Base-by-base conservation (phyloP, 192 early-diverging fungal genomes). In the Linderina pennispora region DNA sequence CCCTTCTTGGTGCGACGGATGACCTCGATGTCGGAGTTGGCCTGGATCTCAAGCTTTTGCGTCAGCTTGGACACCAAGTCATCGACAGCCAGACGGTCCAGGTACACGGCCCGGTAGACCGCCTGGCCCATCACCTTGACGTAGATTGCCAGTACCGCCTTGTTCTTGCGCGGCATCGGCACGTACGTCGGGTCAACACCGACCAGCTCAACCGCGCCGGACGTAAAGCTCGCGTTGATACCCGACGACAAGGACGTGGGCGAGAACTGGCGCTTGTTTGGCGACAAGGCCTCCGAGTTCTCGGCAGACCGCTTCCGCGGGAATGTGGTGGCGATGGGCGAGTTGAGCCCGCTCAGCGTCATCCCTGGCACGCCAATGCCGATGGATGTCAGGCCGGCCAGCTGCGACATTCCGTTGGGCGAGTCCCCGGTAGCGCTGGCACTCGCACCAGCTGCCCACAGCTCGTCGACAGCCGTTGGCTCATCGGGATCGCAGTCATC, bases 171-270 rank as follows among this genome's bases (percentile, higher is more conserved):
- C 8, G 42, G 23, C 23, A 68, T 66, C 9, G 83, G 83, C 25
- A 80, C 65, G 62, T 85, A 85, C 10, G 61, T 76, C 36, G 82
- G 79, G 52, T 85, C 85, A 15, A 75, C 61, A 32, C 82, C 83
- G 9, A 59, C 36, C 3, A 59, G 36, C 54, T 64, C 66, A 1
- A 26, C 16, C 15, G 23, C 37, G 36, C 48, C 48, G 4, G 55
- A 48, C 16, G 51, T 50, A 33, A 53, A 23, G 16, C 26, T 31
- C 2, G 32, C 23, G 2, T 16, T 22, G 22, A 36, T 44, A 16
- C 55, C 47, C 0, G 61, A 41, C 14, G 62, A 24, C 25, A 43
- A 31, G 23, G 51, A 46, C 11, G 46, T 32, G 26, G 82, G 46
- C 21, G 64, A 62, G 41, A 55, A 55, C 33, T 75, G 66, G 19